A percentile compares a stretch with the other conserved stretches of the same genome.
Conservation (phyloP, 2,329 filamentous ascomycete species). For the Aspergillus sergii region DNA sequence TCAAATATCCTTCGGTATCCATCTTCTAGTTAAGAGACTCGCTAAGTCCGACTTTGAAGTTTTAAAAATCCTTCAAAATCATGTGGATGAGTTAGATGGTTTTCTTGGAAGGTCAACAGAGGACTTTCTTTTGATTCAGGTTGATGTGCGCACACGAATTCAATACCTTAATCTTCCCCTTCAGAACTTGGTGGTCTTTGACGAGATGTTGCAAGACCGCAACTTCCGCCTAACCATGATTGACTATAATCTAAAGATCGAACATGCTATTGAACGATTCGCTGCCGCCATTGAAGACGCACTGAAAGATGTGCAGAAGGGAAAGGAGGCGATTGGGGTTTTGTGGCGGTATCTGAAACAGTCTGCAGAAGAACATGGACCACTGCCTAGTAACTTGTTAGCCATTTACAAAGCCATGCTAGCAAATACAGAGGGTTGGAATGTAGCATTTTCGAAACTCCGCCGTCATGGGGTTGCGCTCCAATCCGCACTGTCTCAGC, state of each 20-base stretch:
- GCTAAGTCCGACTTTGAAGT: constrained; percentile 89
- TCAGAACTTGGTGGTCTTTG: constrained; percentile 78
- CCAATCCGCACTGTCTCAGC: constrained; percentile 68
- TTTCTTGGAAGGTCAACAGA: constrained; percentile 85
- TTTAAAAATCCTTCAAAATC: constrained; percentile 82
- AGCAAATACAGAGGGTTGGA: constrained; percentile 90
- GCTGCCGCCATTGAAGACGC: constrained; percentile 74
- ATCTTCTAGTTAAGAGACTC: constrained; percentile 79
- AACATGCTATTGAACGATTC: constrained; percentile 83
- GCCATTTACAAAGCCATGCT: constrained; percentile 88
- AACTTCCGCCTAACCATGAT: constrained; percentile 80
- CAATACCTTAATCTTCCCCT: constrained; percentile 81
- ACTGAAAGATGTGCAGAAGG: constrained; percentile 76
- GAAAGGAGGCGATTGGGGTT: constrained; percentile 72
- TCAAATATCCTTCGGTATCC: constrained; percentile 91
- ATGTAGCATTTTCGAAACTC: constrained; percentile 74
- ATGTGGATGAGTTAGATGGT: constrained; percentile 91
- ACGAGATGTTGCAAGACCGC: constrained; percentile 83
- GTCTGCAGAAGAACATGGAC: constrained; percentile 64
- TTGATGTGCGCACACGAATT: constrained; percentile 79
- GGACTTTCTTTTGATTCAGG: constrained; percentile 75
- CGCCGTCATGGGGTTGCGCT: constrained; percentile 72
- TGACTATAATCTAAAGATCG: constrained; percentile 86
- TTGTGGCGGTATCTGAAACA: constrained; percentile 74
- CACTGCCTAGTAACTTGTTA: constrained; percentile 61